Evolutionary conservation across 768 basidiomycete species (phyloP).

Genomic region (Vararia minispora): DNA sequence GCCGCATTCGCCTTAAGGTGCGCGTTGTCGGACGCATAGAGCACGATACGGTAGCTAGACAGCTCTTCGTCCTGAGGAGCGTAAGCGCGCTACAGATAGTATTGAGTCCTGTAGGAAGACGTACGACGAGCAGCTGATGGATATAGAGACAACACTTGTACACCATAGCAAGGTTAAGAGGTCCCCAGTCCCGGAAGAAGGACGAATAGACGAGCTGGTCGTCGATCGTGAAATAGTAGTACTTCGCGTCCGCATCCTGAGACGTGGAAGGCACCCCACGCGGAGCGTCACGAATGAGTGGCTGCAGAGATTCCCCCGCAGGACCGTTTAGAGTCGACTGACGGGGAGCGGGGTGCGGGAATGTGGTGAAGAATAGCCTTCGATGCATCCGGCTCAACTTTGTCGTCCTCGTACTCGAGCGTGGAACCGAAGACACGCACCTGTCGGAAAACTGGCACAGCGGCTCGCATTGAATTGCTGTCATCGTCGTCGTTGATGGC

Average conservation of each 20-base stretch:
- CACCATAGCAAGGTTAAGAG: slow-evolving; percentile 85
- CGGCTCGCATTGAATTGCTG: slow-evolving; percentile 55
- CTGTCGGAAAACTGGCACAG: slow-evolving; percentile 73
- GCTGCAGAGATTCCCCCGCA: slow-evolving; percentile 41
- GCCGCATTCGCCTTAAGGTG: slow-evolving; percentile 89
- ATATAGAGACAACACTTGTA: slow-evolving; percentile 89
- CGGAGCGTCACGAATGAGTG: slow-evolving; percentile 50
- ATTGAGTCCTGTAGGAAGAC: slow-evolving; percentile 1
- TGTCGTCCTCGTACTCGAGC: neutral
- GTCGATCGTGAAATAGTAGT: slow-evolving; percentile 90
- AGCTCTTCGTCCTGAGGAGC: slow-evolving; percentile 59
- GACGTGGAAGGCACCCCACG: slow-evolving; percentile 50
- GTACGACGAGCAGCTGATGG: slow-evolving; percentile 55
- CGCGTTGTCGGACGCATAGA: slow-evolving; percentile 84
- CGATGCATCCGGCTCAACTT: slow-evolving; percentile 3
- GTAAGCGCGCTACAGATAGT: neutral
- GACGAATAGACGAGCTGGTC: slow-evolving; percentile 86
- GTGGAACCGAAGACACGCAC: slow-evolving; percentile 25
- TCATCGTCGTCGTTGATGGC: slow-evolving; percentile 21
- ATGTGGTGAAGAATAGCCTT: slow-evolving; percentile 83
- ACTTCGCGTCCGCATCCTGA: slow-evolving; percentile 63
- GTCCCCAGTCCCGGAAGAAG: slow-evolving; percentile 94
- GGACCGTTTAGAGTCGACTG: slow-evolving; percentile 55
- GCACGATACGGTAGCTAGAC: slow-evolving; percentile 60
- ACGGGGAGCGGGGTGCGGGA: slow-evolving; percentile 61